These are phyloP conservation scores for Gnomoniopsis sp. DNA, from an alignment of 2,329 filamentous ascomycete species.

Conservation along the genomic window DNA sequence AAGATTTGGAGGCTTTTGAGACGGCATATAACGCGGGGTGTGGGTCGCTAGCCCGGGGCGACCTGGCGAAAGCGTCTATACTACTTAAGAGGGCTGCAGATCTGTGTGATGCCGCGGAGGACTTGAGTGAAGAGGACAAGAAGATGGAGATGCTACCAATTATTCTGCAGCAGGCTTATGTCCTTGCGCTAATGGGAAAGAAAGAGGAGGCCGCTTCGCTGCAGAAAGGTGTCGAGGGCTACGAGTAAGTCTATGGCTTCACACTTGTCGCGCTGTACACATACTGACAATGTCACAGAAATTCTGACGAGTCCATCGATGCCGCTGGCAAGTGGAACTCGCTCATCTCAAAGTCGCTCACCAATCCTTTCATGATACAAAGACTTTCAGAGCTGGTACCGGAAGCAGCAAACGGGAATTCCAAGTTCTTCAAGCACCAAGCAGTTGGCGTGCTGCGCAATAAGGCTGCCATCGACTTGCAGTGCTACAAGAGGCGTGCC, in stretches of 20 bases:
- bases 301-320: slow-evolving; percentile 64
- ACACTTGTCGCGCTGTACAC: background rate
- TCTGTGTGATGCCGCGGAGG: slow-evolving; percentile 70
- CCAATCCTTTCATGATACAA: slow-evolving; percentile 68
- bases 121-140: slow-evolving; percentile 72
- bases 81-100: slow-evolving; percentile 68
- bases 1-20: slow-evolving; percentile 74
- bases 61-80: slow-evolving; percentile 60
- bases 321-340: slow-evolving; percentile 66
- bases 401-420: slow-evolving; percentile 46
- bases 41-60: slow-evolving; percentile 65
- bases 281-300: slow-evolving; percentile 41
- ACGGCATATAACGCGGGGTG: slow-evolving; percentile 80
- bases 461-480: slow-evolving; percentile 59
- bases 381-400: slow-evolving; percentile 56
- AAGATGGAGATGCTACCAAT: slow-evolving; percentile 72
- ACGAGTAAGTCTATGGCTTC: slow-evolving; percentile 47
- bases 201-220: slow-evolving; percentile 61
- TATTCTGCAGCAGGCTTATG: slow-evolving; percentile 71
- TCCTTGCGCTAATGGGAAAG: slow-evolving; percentile 64
- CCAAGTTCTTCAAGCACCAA: slow-evolving; percentile 73
- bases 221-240: slow-evolving; percentile 57
- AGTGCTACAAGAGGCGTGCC: slow-evolving; percentile 65
- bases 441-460: slow-evolving; percentile 59
- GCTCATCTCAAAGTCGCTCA: slow-evolving; percentile 37